Evolutionary conservation across 129 eudicot species (phyloP), one percentile per base, ranked within the genome.

Genomic region (Flaveria sonorensis): DNA sequence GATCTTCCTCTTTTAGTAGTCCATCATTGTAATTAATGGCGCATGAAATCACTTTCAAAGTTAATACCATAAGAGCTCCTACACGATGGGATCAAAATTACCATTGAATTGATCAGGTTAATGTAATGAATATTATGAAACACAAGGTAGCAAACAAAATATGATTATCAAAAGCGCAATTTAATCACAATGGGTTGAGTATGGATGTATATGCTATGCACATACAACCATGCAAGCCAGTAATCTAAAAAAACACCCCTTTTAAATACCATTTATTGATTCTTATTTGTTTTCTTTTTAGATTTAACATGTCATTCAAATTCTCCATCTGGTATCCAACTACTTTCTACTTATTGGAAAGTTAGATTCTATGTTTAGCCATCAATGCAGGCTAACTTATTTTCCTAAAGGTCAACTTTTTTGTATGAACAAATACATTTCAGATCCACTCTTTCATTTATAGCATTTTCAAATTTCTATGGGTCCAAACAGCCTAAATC

Each of bases 31-130:
- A 94, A 80, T 94, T 94, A 28, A 94, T 86, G 18, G 88, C 88
- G 46, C 92, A 87, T 15, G 96, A 91, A 78, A 94, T 94, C 71
- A 94, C 90, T 91, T 94, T 94, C 32, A 94, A 88, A 8, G 93
- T 90, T 78, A 91, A 78, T 82, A 94, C 97, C 98, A 91, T 91
- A 40, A 91, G 85, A 56, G 98, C 90, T 80, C 98, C 98, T 94
- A 83, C 30, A 76, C 14, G 45, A 26, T 46, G 53, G 32, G 46
- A 81, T 28, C 47, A 45, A 53, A 26, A 46, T 13, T 60, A 52
- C 69, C 60, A 14, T 59, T 60, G 47, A 74, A 18, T 45, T 23
- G 60, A 61, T 62, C 65, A 30, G 18, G 15, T 50, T 51, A 16
- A 51, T 16, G 46, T 23, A 24, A 50, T 70, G 43, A 50, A 48